A percentile compares a stretch with the other conserved stretches of the same genome.
Evolutionary conservation across 2,329 filamentous ascomycete genomes (phyloP).

Genomic region (Boeremia lycopersici): DNA sequence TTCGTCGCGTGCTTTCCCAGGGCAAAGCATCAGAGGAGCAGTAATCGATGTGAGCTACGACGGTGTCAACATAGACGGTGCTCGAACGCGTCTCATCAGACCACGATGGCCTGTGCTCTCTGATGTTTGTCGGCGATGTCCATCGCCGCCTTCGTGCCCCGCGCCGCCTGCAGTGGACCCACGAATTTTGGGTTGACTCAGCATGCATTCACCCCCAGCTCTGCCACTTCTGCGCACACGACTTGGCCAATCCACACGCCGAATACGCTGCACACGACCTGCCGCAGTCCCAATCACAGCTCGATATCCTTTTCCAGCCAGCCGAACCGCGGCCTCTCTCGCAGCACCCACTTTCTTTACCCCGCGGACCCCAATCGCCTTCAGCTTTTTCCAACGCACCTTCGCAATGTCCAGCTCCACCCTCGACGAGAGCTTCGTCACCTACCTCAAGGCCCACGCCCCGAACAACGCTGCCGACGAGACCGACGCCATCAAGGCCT

Average conservation of each 20-base stretch:
- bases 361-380: slow-evolving; percentile 35
- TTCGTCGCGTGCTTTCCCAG: background rate
- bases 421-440: slow-evolving; percentile 42
- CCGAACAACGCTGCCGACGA: slow-evolving; percentile 46
- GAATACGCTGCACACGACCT: slow-evolving; percentile 13
- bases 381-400: slow-evolving; percentile 39
- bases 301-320: slow-evolving; percentile 11
- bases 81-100: slow-evolving; percentile 10
- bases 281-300: slow-evolving; percentile 3
- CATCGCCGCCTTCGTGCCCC: slow-evolving; percentile 16
- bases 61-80: background rate
- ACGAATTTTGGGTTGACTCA: slow-evolving; percentile 37
- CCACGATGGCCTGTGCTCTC: slow-evolving; percentile 31
- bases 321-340: slow-evolving; percentile 16
- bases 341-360: slow-evolving; percentile 38
- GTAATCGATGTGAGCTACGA: background rate
- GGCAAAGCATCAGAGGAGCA: background rate
- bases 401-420: slow-evolving; percentile 44
- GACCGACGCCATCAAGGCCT: slow-evolving; percentile 51
- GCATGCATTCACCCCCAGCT: slow-evolving; percentile 26
- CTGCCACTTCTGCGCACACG: slow-evolving; percentile 30
- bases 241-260: slow-evolving; percentile 25
- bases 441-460: slow-evolving; percentile 46
- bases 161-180: slow-evolving; percentile 13
- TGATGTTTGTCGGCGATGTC: slow-evolving; percentile 29